A percentile compares a stretch with the other conserved stretches of the same genome.
These are phyloP conservation scores for Glarea lozoyensis DNA, from an alignment of 495 filamentous ascomycete genomes.

Conservation along the genomic window DNA sequence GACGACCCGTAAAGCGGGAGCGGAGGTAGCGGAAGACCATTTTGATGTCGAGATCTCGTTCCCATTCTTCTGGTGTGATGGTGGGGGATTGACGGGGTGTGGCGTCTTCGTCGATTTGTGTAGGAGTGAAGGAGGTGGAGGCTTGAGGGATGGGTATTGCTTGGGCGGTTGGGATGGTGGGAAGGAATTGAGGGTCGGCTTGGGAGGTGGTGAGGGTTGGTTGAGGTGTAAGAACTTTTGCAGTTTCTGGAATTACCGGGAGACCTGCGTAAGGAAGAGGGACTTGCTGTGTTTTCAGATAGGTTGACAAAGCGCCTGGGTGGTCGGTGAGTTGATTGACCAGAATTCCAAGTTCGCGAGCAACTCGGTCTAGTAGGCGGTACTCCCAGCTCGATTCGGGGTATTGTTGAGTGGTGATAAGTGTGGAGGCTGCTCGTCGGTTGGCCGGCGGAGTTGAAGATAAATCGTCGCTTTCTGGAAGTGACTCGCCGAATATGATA, in stretches of 20 bases:
- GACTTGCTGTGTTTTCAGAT: constrained; percentile 43
- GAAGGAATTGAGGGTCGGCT: constrained; percentile 27
- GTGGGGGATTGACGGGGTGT: constrained; percentile 10
- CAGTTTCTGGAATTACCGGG: constrained; percentile 41
- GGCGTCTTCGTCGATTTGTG: constrained; percentile 13
- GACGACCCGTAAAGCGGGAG: constrained; percentile 54
- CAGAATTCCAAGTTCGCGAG: constrained; percentile 75
- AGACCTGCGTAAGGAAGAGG: constrained; percentile 47
- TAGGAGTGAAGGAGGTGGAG: constrained; percentile 1
- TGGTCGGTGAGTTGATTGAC: constrained; percentile 77
- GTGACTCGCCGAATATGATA: constrained; percentile 76
- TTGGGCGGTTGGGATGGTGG: constrained; percentile 32
- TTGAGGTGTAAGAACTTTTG: constrained; percentile 24
- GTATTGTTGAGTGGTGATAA: constrained; percentile 16
- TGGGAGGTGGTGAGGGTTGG: constrained; percentile 4
- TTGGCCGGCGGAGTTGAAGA: constrained; percentile 26
- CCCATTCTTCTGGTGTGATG: constrained; percentile 70
- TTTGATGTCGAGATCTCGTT: constrained; percentile 72
- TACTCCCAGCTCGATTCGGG: constrained; percentile 57
- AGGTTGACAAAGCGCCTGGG: constrained; percentile 72
- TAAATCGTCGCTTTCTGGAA: constrained; percentile 49
- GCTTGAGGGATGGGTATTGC: constrained; percentile 13
- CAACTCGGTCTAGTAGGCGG: constrained; percentile 70
- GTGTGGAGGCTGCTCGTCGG: not conserved
- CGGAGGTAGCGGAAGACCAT: constrained; percentile 83